phyloP scores from a whole-genome alignment of 495 filamentous ascomycete genomes.

The Hypoxylon fuscum region DNA sequence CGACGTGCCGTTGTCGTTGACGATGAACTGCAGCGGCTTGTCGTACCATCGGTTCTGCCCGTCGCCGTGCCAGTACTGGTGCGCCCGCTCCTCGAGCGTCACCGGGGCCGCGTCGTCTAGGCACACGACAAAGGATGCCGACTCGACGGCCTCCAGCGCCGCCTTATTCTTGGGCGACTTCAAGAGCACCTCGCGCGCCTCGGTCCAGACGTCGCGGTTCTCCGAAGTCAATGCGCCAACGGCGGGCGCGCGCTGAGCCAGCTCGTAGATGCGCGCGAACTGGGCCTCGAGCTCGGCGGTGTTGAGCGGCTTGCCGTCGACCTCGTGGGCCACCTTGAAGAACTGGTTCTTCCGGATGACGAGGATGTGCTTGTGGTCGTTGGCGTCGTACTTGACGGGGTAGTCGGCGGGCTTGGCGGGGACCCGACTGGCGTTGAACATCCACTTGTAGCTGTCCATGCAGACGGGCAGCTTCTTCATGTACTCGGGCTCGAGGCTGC shows the following conservation, averaged over 20 bases:
- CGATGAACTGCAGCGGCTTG: slow-evolving; percentile 96
- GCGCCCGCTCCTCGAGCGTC: slow-evolving; percentile 93
- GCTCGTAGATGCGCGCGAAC: slow-evolving; percentile 85
- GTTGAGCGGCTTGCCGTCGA: slow-evolving; percentile 83
- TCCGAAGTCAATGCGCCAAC: slow-evolving; percentile 89
- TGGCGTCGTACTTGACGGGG: slow-evolving; percentile 78
- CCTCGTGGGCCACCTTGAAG: slow-evolving; percentile 82
- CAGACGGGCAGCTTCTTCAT: slow-evolving; percentile 95
- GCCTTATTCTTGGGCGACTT: slow-evolving; percentile 77
- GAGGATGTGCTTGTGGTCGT: slow-evolving; percentile 83
- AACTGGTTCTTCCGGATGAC: slow-evolving; percentile 96
- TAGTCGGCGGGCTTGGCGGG: slow-evolving; percentile 84
- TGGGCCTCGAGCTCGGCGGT: slow-evolving; percentile 87
- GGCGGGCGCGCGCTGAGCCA: slow-evolving; percentile 70
- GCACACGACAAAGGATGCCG: slow-evolving; percentile 90
- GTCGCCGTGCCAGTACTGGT: slow-evolving; percentile 98
- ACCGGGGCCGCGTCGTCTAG: slow-evolving; percentile 92
- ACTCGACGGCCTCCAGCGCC: slow-evolving; percentile 83
- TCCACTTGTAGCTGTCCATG: slow-evolving; percentile 98
- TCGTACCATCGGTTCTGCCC: slow-evolving; percentile 97
- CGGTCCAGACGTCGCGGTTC: slow-evolving; percentile 93
- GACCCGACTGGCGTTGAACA: slow-evolving; percentile 95
- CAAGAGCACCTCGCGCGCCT: slow-evolving; percentile 80
- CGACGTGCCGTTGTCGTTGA: slow-evolving; percentile 97
- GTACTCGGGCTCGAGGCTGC: slow-evolving; percentile 93